Base-by-base conservation (phyloP, 805 yeast species). In the Yamadazyma endophytica region DNA sequence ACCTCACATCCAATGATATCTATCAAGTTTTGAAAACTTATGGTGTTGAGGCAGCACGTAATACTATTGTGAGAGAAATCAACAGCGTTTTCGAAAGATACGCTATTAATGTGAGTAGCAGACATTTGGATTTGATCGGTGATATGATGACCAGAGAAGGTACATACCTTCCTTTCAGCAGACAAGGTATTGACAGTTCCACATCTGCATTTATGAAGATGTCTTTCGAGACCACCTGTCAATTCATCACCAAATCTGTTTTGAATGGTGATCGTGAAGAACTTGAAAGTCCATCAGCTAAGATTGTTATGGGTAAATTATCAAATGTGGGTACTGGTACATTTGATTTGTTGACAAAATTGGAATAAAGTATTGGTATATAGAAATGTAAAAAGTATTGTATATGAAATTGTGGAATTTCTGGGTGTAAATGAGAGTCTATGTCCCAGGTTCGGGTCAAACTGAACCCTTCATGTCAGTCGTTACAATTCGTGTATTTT, bases 131-230 rank as follows among this genome's bases (percentile, higher is more conserved):
- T 56, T 77, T 92, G 58, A 82, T 92, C 59, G 99, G 95, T 43
- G 99, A 92, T 61, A 85, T 86, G 87, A 92, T 92, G 99, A 92
- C 99, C 4, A 79, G 98, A 62, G 97, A 92, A 63, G 99, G 99
- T 52, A 77, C 94, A 2, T 92, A 89, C 56, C 66, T 90, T 55
- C 96, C 99, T 16, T 92, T 92, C 72, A 89, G 87, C 63, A 85
- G 99, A 72, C 96, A 87, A 66, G 99, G 99, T 61, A 89, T 94
- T 56, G 97, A 92, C 58, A 75, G 95, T 1, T 77, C 92, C 9
- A 88, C 97, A 2, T 89, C 97, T 6, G 84, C 97, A 12, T 86
- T 92, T 70, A 82, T 87, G 89, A 92, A 92, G 70, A 92, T 92
- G 99, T 87, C 96, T 35, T 92, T 88, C 61, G 99, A 92, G 67